Percentiles rank a stretch among this genome's conserved stretches.
These are phyloP conservation scores for Cicer arietinum DNA, from an alignment of 306 rosid genomes.

Conservation along the genomic window DNA sequence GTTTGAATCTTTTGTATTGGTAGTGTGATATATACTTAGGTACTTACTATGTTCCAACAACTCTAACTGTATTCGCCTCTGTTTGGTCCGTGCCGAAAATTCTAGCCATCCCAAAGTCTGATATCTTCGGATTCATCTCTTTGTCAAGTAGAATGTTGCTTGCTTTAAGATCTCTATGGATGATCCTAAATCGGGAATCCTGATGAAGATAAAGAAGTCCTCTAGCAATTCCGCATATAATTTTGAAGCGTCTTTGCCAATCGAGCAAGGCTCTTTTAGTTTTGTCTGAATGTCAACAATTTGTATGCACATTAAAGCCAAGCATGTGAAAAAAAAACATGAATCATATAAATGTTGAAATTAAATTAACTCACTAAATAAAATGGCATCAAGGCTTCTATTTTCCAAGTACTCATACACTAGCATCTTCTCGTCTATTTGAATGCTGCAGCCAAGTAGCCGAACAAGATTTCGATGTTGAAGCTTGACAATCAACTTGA, in stretches of 20 bases:
- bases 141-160: constrained; percentile 74
- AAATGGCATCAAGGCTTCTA: constrained; percentile 68
- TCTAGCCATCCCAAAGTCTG: constrained; percentile 89
- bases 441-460: constrained; percentile 71
- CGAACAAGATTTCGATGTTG: constrained; percentile 86
- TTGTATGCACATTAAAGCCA: constrained; percentile 13
- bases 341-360: constrained; percentile 18
- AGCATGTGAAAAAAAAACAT: background rate
- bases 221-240: constrained; percentile 74
- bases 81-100: constrained; percentile 70
- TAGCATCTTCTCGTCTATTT: constrained; percentile 70
- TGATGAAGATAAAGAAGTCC: constrained; percentile 87
- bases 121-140: constrained; percentile 75
- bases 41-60: constrained; percentile 88
- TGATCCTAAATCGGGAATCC: constrained; percentile 80
- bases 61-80: constrained; percentile 73
- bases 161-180: constrained; percentile 86
- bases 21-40: background rate
- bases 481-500: constrained; percentile 71
- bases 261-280: constrained; percentile 50
- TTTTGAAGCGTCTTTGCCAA: constrained; percentile 71
- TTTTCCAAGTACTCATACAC: constrained; percentile 86
- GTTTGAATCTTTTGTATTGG: background rate
- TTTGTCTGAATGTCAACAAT: constrained; percentile 48
- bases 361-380: constrained; percentile 61